Base-by-base conservation (phyloP, 352 stramenopile genomes). In the Phytophthora pseudosyringae region DNA sequence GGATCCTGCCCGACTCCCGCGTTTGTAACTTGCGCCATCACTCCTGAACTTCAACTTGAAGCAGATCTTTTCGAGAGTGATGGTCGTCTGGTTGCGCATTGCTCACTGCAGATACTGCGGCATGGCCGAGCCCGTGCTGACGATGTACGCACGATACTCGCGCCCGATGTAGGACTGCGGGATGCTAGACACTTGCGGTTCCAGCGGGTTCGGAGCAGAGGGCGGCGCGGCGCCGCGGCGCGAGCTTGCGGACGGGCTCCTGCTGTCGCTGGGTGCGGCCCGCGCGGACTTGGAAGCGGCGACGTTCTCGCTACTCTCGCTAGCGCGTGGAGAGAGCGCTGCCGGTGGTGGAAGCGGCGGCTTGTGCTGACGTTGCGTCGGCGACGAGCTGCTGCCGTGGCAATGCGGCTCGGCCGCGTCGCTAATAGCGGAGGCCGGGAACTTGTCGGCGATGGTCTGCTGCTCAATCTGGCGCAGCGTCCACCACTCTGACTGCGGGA, bases 401-500 rank as follows among this genome's bases (percentile, higher is more conserved):
- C 69, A 77, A 63, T 79, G 65, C 3, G 38, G 31, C 16, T 61
- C 56, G 3, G 18, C 32, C 5, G 33, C 11, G 8, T 32, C 26
- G 39, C 10, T 18, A 12, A 41, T 15, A 41, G 45, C 10, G 32
- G 36, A 53, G 2, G 45, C 32, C 36, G 68, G 70, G 26, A 72
- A 72, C n/a, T 61, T 43, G 32, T 83, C 66, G 5, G n/a, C 44
- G 6, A 79, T 56, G 7, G 12, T 54, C 6, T 82, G 67, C 29
- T 74, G 73, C 51, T 86, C 71, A 3, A 64, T 52, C 41, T 81
- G 53, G 38, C 76, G 75, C 40, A 81, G 51, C 3, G 54, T 36
- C 79, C 81, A 88, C 81, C 81, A 90, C 46, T 88, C 59, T 1
- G 67, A 61, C 6, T 68, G 69, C 0, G 81, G 81, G 8, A 88